Evolutionary conservation across 768 basidiomycete species (phyloP), one percentile per base, ranked within the genome.

Genomic region (Auricularia sp.): DNA sequence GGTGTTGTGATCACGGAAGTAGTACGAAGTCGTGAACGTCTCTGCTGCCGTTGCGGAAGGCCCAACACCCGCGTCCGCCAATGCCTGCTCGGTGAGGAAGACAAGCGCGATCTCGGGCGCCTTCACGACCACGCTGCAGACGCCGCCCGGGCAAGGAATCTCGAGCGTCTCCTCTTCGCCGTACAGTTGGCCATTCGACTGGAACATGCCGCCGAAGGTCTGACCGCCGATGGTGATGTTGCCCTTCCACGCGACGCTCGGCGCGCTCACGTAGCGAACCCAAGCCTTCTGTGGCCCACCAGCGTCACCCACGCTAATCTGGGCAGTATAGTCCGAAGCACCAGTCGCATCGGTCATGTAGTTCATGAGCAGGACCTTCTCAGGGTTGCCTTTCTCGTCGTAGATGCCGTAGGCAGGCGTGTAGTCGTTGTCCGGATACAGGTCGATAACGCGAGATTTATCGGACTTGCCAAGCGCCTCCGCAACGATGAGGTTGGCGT

Each of bases 81-180:
- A 69, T 2, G 81, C 79, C 36, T 72, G 65, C 62, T 77, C 73
- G 3, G 76, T 81, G 36, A 92, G 75, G 78, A 90, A 90, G 65
- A 93, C 87, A 53, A 93, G 78, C 1, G 89, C 89, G 66, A 88
- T 85, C 42, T 83, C 84, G 0, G 91, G 90, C 0, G 88, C 87
- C 36, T 83, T 81, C 56, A 92, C 83, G 7, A 78, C 78, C 60
- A 92, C 77, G 29, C 73, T 68, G 72, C 91, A 92, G 0, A 77
- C 76, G 68, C 83, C 81, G 63, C 76, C 75, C 4, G 72, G 66
- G 69, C 91, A 94, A 14, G 73, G 67, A 39, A 91, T 79, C 0
- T 82, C 85, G 64, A 81, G 75, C 7, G 91, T 79, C 63, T 80
- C 71, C 53, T 84, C 77, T 0, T 72, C 69, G 58, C 88, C 88